Evolutionary conservation across 2,329 filamentous ascomycete genomes (phyloP), one percentile per base, ranked within the genome.

Genomic region (Trichoderma breve): DNA sequence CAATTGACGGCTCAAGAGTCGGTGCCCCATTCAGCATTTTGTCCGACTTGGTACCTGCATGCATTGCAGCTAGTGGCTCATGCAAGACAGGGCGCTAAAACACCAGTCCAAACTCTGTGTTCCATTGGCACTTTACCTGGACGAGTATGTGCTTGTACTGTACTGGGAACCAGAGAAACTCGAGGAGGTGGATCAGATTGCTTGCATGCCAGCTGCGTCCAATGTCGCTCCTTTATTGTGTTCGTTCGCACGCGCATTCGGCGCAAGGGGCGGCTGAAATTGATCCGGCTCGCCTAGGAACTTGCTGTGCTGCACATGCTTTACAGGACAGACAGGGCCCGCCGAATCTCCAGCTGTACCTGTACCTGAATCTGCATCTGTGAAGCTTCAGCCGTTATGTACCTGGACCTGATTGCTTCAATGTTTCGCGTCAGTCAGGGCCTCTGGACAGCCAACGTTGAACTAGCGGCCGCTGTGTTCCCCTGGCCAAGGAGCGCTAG

Each of bases 71-170:
- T 43, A 62, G 55, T 62, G 55, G 55, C 34, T 58, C 47, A 70
- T 61, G 67, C 67, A 51, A 58, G 30, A 34, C 39, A 11, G 24
- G 67, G 67, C 67, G 67, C 67, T 62, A 61, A 70, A 62, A 70
- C 67, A 53, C 8, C 24, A 15, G 64, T 18, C 53, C 14, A 43
- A 57, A 60, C 28, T 32, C 32, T 60, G 57, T 60, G 47, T 53
- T 9, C 39, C 39, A 43, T n/a, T 24, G 57, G 18, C 18, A 58
- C 26, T 15, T 32, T 58, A 30, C n/a, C 32, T 24, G 30, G 7
- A 15, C 15, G 30, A 21, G 26, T 14, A 53, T 18, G 55, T 58
- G 18, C 8, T 30, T 18, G 39, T n/a, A 55, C 11, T 18, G 39
- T n/a, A 55, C 11, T 4, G n/a, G 47, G 47, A 51, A 51, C 43